These are phyloP conservation scores for Fusarium chuoi DNA, from an alignment of 2,329 filamentous ascomycete genomes.

Conservation along the genomic window DNA sequence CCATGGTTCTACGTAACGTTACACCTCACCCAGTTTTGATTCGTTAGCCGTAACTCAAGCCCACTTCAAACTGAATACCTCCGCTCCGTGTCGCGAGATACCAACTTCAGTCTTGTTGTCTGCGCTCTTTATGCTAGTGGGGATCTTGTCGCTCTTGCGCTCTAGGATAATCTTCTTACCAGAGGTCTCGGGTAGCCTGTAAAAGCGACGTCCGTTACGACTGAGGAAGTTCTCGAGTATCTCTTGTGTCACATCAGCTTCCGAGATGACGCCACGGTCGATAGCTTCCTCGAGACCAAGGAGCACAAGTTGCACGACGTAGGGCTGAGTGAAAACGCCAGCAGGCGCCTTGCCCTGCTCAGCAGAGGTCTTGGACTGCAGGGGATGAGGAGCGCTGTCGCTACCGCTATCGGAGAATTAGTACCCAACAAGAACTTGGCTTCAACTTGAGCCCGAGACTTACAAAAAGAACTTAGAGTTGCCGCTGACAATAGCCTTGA, in stretches of 20 bases:
- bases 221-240: slow-evolving; percentile 66
- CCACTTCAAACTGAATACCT: slow-evolving; percentile 57
- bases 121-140: slow-evolving; percentile 51
- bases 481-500: slow-evolving; percentile 70
- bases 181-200: slow-evolving; percentile 51
- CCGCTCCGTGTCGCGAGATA: slow-evolving; percentile 53
- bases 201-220: slow-evolving; percentile 64
- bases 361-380: slow-evolving; percentile 63
- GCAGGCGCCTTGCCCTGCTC: slow-evolving; percentile 68
- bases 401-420: slow-evolving; percentile 54
- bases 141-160: slow-evolving; percentile 54
- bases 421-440: not conserved
- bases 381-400: slow-evolving; percentile 73
- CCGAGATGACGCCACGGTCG: slow-evolving; percentile 60
- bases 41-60: slow-evolving; percentile 9
- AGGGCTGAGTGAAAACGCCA: slow-evolving; percentile 83
- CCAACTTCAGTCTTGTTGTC: slow-evolving; percentile 56
- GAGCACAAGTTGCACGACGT: slow-evolving; percentile 73
- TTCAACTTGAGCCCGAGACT: slow-evolving; percentile 19
- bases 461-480: slow-evolving; percentile 79
- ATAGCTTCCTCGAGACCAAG: slow-evolving; percentile 70
- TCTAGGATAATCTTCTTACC: slow-evolving; percentile 51
- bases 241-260: slow-evolving; percentile 64
- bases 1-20: not conserved
- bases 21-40: not conserved